phyloP scores from a whole-genome alignment of 345 rosid genomes.

The Chamaenerion angustifolium region DNA sequence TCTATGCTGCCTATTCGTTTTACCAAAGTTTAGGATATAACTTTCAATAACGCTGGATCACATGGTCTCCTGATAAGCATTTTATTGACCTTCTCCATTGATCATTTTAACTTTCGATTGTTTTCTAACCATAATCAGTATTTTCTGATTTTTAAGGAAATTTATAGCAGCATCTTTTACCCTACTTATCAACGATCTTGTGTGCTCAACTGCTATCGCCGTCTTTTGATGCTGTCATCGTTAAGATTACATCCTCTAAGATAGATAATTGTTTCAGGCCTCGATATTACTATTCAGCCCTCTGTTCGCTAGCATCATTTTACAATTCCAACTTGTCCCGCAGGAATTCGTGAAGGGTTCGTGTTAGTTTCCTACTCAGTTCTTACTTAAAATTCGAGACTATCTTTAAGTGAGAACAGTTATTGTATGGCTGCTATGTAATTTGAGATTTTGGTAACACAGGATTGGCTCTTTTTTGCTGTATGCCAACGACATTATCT shows the following conservation, averaged over 20 bases:
- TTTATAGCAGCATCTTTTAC: no score
- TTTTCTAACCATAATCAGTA: no score
- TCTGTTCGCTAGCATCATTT: conserved; percentile 8
- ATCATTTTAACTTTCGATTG: no score
- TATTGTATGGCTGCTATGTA: neutral
- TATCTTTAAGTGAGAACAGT: neutral
- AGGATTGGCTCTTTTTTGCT: conserved; percentile 13
- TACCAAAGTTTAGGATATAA: no score
- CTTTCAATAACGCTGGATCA: no score
- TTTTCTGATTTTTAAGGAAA: no score
- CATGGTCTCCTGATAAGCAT: no score
- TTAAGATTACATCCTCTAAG: neutral
- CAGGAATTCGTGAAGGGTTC: conserved; percentile 11
- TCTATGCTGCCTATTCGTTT: no score
- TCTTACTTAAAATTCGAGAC: neutral
- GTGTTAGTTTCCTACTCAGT: neutral
- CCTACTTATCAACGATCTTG: no score
- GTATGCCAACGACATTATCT: conserved; percentile 17
- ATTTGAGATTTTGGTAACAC: neutral
- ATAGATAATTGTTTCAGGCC: conserved; percentile 6
- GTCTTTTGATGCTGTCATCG: no score
- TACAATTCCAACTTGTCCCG: conserved; percentile 9
- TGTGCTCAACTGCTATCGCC: no score
- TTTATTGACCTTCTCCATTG: no score
- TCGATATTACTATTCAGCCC: conserved; percentile 12